Conservation (phyloP, 2,329 filamentous ascomycete genomes). For the Pseudocercospora ulei region DNA sequence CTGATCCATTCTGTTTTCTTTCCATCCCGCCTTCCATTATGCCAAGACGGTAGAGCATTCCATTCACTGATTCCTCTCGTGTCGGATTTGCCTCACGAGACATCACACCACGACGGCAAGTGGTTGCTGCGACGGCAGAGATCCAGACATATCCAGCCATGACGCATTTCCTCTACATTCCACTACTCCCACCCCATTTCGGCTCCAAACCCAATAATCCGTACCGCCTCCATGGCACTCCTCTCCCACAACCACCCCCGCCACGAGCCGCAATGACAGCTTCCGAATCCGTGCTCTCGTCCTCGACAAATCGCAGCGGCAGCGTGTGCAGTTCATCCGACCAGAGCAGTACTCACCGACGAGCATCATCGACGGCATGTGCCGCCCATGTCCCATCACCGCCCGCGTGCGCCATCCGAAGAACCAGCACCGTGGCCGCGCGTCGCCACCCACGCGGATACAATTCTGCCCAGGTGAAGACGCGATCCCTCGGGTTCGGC, state of each 20-base stretch:
- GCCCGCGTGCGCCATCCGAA: constrained; percentile 2
- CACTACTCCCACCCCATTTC: background rate
- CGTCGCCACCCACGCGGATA: constrained; percentile 13
- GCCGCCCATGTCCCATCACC: constrained; percentile 8
- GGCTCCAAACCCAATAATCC: background rate
- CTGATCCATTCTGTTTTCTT: constrained; percentile 1
- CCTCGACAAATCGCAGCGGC: constrained; percentile 3
- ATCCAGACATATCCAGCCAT: constrained; percentile 2
- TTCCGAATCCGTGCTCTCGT: constrained; percentile 7
- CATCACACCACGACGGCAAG: background rate
- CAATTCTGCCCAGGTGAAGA: constrained; percentile 9
- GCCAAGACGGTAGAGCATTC: constrained; percentile 21
- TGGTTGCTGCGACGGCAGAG: background rate
- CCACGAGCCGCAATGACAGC: constrained; percentile 32
- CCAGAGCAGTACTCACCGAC: constrained; percentile 2
- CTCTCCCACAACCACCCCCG: constrained; percentile 30
- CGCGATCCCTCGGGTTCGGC: constrained; percentile 14
- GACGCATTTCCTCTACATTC: constrained; percentile 7
- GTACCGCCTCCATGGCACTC: constrained; percentile 1
- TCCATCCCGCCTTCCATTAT: background rate
- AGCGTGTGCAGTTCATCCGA: constrained; percentile 3
- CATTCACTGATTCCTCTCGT: constrained; percentile 33
- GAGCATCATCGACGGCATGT: constrained; percentile 7
- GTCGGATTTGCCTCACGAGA: constrained; percentile 35
- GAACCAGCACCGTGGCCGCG: constrained; percentile 15